phyloP scores from a whole-genome alignment of 2,329 filamentous ascomycete genomes.

The Sporothrix pallida region DNA sequence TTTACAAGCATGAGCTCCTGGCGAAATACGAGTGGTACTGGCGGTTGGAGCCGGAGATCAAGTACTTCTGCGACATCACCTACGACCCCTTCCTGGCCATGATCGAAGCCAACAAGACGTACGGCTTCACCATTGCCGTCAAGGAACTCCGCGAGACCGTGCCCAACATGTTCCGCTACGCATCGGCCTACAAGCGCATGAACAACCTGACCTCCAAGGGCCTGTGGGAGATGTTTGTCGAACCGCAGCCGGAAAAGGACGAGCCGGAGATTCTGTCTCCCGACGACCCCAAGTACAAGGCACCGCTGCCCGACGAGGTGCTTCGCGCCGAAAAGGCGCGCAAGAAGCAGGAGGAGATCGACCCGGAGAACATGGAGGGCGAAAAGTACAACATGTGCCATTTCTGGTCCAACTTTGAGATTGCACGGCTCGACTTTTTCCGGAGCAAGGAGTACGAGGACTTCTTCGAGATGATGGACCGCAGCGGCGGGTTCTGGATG shows the following conservation, averaged over 20 bases:
- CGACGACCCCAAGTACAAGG: constrained; percentile 69
- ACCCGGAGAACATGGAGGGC: constrained; percentile 93
- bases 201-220: constrained; percentile 91
- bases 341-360: constrained; percentile 70
- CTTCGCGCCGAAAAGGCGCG: constrained; percentile 74
- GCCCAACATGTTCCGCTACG: constrained; percentile 97
- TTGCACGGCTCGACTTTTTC: constrained; percentile 93
- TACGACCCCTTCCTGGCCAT: constrained; percentile 98
- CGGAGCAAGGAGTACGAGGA: constrained; percentile 96
- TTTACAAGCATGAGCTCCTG: constrained; percentile 94
- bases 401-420: constrained; percentile 99
- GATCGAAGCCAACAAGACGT: constrained; percentile 94
- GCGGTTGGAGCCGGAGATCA: constrained; percentile 98
- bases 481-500: constrained; percentile 98
- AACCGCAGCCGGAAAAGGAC: constrained; percentile 71
- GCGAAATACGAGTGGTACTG: constrained; percentile 99
- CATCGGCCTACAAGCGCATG: constrained; percentile 93
- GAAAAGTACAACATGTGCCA: constrained; percentile 99
- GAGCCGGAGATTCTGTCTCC: constrained; percentile 62
- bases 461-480: constrained; percentile 99
- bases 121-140: constrained; percentile 97
- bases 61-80: constrained; percentile 99
- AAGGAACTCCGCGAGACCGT: constrained; percentile 98
- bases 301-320: constrained; percentile 78
- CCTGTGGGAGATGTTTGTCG: constrained; percentile 98